phyloP scores from a whole-genome alignment of 169 alveolate species.

The Plasmodium knowlesi region DNA sequence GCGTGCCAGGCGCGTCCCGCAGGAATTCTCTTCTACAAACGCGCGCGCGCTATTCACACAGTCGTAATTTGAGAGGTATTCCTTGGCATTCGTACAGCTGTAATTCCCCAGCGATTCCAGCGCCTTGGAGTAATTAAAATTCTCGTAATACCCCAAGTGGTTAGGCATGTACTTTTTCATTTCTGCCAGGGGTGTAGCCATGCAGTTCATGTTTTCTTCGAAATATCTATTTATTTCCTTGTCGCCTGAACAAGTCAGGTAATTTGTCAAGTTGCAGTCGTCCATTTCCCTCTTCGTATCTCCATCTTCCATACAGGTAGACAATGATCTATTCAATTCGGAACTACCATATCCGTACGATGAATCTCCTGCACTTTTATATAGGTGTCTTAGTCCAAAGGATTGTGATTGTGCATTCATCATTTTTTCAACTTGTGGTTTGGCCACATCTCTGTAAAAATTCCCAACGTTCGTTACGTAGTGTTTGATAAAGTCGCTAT shows the following conservation, averaged over 20 bases:
- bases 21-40: not conserved
- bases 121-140: conserved; percentile 23
- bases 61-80: conserved; percentile 3
- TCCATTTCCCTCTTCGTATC: not conserved
- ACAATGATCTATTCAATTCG: conserved; percentile 10
- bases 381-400: not conserved
- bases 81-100: conserved; percentile 15
- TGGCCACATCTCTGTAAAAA: not conserved
- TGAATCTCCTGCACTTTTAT: not conserved
- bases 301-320: conserved; percentile 1
- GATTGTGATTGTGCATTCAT: conserved; percentile 2
- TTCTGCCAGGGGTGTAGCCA: not conserved
- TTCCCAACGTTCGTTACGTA: conserved; percentile 35
- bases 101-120: conserved; percentile 3
- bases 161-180: conserved; percentile 4
- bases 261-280: not conserved
- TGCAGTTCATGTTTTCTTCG: not conserved
- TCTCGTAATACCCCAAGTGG: conserved; percentile 15
- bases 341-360: not conserved
- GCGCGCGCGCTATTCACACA: not conserved
- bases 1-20: not conserved
- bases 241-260: conserved; percentile 5
- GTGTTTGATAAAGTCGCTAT: conserved; percentile 13
- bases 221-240: not conserved
- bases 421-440: not conserved